Percentiles rank a stretch among this genome's conserved stretches.
These are phyloP conservation scores for Debaryomyces subglobosus DNA, from an alignment of 1,139 yeast genomes.

Conservation along the genomic window DNA sequence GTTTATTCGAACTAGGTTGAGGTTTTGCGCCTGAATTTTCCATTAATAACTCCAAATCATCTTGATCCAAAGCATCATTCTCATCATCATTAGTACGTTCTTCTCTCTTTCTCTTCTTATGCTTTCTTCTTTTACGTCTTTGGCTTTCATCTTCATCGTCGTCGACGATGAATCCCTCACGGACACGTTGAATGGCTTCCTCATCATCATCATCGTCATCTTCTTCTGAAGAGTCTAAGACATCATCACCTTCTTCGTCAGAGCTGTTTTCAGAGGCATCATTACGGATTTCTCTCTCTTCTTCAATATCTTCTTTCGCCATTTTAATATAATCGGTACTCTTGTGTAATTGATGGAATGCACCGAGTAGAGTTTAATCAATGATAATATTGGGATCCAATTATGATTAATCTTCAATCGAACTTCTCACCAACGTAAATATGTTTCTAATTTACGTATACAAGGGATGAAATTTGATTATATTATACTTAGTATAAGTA, in stretches of 20 bases:
- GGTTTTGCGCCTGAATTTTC: constrained; percentile 82
- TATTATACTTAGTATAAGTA: constrained; percentile 5
- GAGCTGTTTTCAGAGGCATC: constrained; percentile 30
- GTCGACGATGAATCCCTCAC: constrained; percentile 93
- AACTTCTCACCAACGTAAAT: constrained; percentile 6
- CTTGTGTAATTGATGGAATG: constrained; percentile 3
- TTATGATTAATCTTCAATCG: constrained; percentile 7
- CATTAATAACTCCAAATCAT: constrained; percentile 86
- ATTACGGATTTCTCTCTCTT: constrained; percentile 42
- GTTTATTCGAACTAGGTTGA: constrained; percentile 39
- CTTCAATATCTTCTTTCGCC: constrained; percentile 24
- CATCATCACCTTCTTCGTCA: constrained; percentile 48
- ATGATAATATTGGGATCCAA: constrained; percentile 2
- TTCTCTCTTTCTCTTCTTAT: constrained; percentile 46
- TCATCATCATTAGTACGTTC: constrained; percentile 42
- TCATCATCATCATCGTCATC: constrained; percentile 78
- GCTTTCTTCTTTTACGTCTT: constrained; percentile 37
- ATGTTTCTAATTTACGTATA: constrained; percentile 1
- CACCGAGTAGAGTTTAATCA: constrained; percentile 3
- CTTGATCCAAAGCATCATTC: constrained; percentile 85
- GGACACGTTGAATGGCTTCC: constrained; percentile 72
- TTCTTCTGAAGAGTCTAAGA: constrained; percentile 71
- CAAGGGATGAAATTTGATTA: constrained; percentile 6
- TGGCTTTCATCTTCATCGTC: constrained; percentile 68
- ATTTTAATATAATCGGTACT: constrained; percentile 7